Base-by-base conservation (phyloP, 2,329 filamentous ascomycete species). In the Ploettnerulaceae sp. region DNA sequence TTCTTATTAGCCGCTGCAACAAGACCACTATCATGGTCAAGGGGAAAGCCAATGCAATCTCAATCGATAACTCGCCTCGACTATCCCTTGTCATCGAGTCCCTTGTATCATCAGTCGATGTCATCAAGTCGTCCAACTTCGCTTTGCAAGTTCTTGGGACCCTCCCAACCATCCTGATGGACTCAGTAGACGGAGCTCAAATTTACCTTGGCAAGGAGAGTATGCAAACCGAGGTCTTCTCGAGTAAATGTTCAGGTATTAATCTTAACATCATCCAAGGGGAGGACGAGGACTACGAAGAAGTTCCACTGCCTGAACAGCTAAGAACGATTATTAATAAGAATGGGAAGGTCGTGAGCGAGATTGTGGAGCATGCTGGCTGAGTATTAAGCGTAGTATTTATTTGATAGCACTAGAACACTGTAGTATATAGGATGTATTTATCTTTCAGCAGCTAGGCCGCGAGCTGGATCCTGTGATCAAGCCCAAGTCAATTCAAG, bases 11-110 rank as follows among this genome's bases (percentile, higher is more conserved):
- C 62, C 84, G 86, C 58, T 97, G 91, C 76, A 89, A 82, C 69
- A 93, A 93, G 69, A 86, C 86, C 4, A 94, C 90, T 18, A 78
- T 98, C 61, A 86, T 94, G 58, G 73, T 98, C 63, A 85, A 81
- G 62, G 90, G 89, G 68, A 98, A 98, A 70, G 89, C 88, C 48
- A 98, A 98, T 65, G 89, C 93, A n/a, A 86, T 98, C 53, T 91
- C 89, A 4, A 78, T 97, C 57, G 93, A 97, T 70, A 96, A 96
- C 71, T 91, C 84, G 46, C 79, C 76, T 36, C 84, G 88, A 39
- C 74, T 94, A 14, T 94, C 88, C 21, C 77, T 98, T 43, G 81
- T 97, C 41, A 78, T 97, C 44, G 91, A 97, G 60, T 87, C 82
- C 1, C 81, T 97, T 8, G 87, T 97, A 37, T 94, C 87, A 38